phyloP scores from a whole-genome alignment of 768 basidiomycete species.

The Trametes punicea region DNA sequence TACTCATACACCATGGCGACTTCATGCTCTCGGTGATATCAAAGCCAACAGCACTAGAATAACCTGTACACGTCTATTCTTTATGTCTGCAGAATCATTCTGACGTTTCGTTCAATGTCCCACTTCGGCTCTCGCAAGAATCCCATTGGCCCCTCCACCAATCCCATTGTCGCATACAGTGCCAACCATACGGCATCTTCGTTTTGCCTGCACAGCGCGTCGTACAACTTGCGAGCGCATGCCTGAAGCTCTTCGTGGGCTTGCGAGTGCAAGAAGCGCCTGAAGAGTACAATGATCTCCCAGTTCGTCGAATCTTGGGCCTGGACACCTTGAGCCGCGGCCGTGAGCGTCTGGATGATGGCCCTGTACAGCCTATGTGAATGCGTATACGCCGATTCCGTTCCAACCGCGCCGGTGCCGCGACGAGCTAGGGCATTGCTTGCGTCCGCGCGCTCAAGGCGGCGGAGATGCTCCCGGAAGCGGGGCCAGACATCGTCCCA shows the following conservation, averaged over 20 bases:
- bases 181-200: conserved; percentile 84
- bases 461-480: conserved; percentile 57
- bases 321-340: conserved; percentile 62
- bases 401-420: conserved; percentile 47
- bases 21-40: no score
- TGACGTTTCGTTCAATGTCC: conserved; percentile 51
- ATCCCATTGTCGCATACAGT: conserved; percentile 51
- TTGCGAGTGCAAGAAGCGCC: conserved; percentile 68
- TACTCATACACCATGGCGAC: background rate
- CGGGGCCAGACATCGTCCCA: conserved; percentile 95
- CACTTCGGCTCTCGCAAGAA: conserved; percentile 59
- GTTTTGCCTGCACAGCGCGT: conserved; percentile 56
- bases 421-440: conserved; percentile 64
- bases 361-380: conserved; percentile 81
- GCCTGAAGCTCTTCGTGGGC: conserved; percentile 74
- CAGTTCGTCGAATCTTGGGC: conserved; percentile 70
- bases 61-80: no score
- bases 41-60: no score
- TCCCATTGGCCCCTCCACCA: conserved; percentile 37
- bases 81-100: conserved; percentile 17
- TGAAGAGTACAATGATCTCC: conserved; percentile 74
- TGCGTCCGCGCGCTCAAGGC: conserved; percentile 60
- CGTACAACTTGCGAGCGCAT: conserved; percentile 63
- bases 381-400: conserved; percentile 72
- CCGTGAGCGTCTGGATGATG: conserved; percentile 69